Evolutionary conservation across 2,329 filamentous ascomycete genomes (phyloP).

Genomic region (Sporothrix brunneoviolacea): DNA sequence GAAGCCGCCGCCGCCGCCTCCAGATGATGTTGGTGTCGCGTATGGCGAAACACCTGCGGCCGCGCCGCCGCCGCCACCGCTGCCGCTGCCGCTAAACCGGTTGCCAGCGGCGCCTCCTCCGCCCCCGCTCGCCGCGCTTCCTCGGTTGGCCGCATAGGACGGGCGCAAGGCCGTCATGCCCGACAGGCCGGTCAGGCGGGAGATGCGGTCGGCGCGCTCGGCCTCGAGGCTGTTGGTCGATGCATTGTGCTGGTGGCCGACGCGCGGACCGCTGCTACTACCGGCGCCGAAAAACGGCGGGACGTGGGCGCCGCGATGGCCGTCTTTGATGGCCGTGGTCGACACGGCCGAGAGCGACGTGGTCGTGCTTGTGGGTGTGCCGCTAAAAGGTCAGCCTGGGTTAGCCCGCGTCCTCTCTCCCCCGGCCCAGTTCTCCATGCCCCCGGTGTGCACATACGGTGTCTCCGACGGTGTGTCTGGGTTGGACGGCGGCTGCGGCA

Average conservation of each 20-base stretch:
- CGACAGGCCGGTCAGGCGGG: slow-evolving; percentile 85
- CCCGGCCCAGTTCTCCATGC: not conserved
- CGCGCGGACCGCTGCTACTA: slow-evolving; percentile 45
- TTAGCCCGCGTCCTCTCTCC: not conserved
- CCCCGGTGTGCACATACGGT: no score
- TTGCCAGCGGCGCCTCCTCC: slow-evolving; percentile 16
- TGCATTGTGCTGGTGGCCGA: slow-evolving; percentile 51
- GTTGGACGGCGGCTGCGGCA: slow-evolving; percentile 74
- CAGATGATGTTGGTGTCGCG: slow-evolving; percentile 45
- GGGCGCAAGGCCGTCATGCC: slow-evolving; percentile 68
- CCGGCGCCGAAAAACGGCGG: slow-evolving; percentile 9
- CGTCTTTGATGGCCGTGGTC: slow-evolving; percentile 93
- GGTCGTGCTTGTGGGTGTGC: slow-evolving; percentile 86
- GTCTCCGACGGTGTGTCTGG: slow-evolving; percentile 83
- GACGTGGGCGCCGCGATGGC: slow-evolving; percentile 66
- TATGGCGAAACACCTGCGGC: slow-evolving; percentile 29
- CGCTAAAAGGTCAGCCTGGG: slow-evolving; percentile 51
- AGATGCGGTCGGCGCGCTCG: slow-evolving; percentile 91
- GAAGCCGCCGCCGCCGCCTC: slow-evolving; percentile 17
- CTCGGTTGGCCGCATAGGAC: slow-evolving; percentile 22
- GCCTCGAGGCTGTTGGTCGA: slow-evolving; percentile 75
- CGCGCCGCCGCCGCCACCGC: no score
- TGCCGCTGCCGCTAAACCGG: slow-evolving; percentile 20
- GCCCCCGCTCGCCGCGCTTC: slow-evolving; percentile 20
- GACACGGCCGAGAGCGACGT: slow-evolving; percentile 88